Conservation (phyloP, 495 filamentous ascomycete species). For the Aspergillus diversus region DNA sequence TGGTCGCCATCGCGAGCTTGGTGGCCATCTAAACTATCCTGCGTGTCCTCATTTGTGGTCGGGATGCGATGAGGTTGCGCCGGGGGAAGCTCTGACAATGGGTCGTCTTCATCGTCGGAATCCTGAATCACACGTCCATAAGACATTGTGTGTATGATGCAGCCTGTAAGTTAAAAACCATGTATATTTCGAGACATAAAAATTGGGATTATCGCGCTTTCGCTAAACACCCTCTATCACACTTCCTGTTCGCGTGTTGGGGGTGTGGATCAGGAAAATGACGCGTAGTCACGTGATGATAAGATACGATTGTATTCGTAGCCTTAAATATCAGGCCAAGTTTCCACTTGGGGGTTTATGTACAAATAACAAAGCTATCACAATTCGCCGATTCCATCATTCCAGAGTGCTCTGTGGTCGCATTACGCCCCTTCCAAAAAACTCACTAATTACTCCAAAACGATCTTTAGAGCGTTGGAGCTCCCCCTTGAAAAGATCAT, state of each 20-base stretch:
- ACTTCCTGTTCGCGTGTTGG: neutral
- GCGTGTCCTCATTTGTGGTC: conserved; percentile 6
- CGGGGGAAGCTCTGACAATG: conserved; percentile 35
- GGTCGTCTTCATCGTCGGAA: conserved; percentile 54
- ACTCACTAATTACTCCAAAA: conserved; percentile 88
- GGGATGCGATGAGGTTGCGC: conserved; percentile 24
- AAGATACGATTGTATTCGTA: conserved; percentile 14
- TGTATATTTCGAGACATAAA: neutral
- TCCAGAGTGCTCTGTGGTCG: conserved; percentile 47
- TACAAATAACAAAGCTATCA: conserved; percentile 4
- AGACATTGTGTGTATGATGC: conserved; percentile 30
- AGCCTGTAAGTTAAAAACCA: neutral
- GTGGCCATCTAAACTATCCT: conserved; percentile 17
- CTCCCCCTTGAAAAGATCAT: conserved; percentile 86
- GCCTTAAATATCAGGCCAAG: conserved; percentile 11
- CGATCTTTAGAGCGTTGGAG: conserved; percentile 78
- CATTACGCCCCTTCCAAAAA: conserved; percentile 95
- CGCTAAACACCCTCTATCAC: neutral
- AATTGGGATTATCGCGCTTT: neutral
- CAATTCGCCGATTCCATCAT: conserved; percentile 21
- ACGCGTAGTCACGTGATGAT: conserved; percentile 45
- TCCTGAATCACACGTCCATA: conserved; percentile 51
- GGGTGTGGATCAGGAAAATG: neutral
- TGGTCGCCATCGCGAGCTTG: conserved; percentile 18
- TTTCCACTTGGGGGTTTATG: conserved; percentile 1